Percentiles rank a stretch among this genome's conserved stretches.
phyloP scores from a whole-genome alignment of 805 yeast species.

The Naumovozyma dairenensis region DNA sequence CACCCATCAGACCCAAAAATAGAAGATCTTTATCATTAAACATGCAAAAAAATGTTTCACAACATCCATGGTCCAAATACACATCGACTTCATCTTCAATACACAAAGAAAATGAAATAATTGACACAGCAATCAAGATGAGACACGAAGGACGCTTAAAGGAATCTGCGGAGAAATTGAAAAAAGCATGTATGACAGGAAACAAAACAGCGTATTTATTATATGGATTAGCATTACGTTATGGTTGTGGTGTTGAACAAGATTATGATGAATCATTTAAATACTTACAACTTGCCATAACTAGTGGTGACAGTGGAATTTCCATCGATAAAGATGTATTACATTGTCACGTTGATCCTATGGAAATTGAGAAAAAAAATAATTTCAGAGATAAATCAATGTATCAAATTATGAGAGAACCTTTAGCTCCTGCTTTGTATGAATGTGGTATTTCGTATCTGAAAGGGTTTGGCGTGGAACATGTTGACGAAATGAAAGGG shows the following conservation, averaged over 20 bases:
- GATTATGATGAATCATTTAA: conserved; percentile 44
- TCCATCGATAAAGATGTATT: conserved; percentile 14
- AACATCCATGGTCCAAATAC: too few species aligned
- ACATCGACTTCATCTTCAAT: too few species aligned
- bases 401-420: conserved; percentile 33
- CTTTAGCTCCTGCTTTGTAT: conserved; percentile 41
- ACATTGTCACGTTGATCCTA: conserved; percentile 34
- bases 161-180: conserved; percentile 62
- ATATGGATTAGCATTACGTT: conserved; percentile 56
- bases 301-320: conserved; percentile 24
- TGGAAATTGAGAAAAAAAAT: conserved; percentile 19
- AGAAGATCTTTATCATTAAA: neutral
- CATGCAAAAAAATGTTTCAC: too few species aligned
- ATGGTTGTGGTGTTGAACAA: conserved; percentile 58
- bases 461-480: conserved; percentile 44
- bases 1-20: neutral
- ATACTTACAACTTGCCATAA: conserved; percentile 50
- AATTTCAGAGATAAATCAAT: conserved; percentile 29
- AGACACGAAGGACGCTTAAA: conserved; percentile 50
- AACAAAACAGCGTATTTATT: conserved; percentile 56
- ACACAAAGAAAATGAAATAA: conserved; percentile 1
- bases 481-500: conserved; percentile 45
- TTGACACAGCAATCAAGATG: conserved; percentile 34
- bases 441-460: conserved; percentile 52
- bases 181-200: conserved; percentile 53